These are phyloP conservation scores for Aspergillus cristatus DNA, from an alignment of 495 filamentous ascomycete genomes.

Conservation along the genomic window DNA sequence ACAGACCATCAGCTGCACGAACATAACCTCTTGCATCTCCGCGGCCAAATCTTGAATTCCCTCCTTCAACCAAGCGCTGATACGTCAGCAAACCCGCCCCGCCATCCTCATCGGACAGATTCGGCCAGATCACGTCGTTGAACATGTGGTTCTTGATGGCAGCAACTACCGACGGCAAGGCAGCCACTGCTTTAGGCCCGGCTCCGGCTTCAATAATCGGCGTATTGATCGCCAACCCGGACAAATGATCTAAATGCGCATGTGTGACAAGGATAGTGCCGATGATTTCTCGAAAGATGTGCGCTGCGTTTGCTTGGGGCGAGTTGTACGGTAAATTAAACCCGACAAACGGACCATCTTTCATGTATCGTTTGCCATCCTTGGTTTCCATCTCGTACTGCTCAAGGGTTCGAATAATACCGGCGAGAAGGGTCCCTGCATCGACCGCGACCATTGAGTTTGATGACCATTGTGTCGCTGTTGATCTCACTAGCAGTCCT, in stretches of 20 bases:
- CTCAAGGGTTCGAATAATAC: slow-evolving; percentile 66
- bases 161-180: slow-evolving; percentile 71
- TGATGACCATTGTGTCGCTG: slow-evolving; percentile 64
- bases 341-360: slow-evolving; percentile 63
- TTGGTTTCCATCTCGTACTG: slow-evolving; percentile 32
- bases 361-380: slow-evolving; percentile 14
- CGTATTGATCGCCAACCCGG: slow-evolving; percentile 86
- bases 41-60: slow-evolving; percentile 67
- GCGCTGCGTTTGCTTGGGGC: slow-evolving; percentile 65
- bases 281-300: slow-evolving; percentile 68
- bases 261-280: slow-evolving; percentile 89
- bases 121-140: slow-evolving; percentile 97
- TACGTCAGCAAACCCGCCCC: slow-evolving; percentile 90
- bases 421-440: slow-evolving; percentile 79
- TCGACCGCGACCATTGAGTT: slow-evolving; percentile 83
- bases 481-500: slow-evolving; percentile 77
- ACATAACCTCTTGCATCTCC: slow-evolving; percentile 72
- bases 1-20: slow-evolving; percentile 71
- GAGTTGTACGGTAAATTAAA: slow-evolving; percentile 52
- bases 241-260: slow-evolving; percentile 87
- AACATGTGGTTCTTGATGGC: slow-evolving; percentile 92
- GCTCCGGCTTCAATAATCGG: slow-evolving; percentile 65
- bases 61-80: slow-evolving; percentile 78
- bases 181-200: slow-evolving; percentile 74
- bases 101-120: slow-evolving; percentile 90